Conservation (phyloP, 202 grass and related monocot species). For the Carex arenaria region DNA sequence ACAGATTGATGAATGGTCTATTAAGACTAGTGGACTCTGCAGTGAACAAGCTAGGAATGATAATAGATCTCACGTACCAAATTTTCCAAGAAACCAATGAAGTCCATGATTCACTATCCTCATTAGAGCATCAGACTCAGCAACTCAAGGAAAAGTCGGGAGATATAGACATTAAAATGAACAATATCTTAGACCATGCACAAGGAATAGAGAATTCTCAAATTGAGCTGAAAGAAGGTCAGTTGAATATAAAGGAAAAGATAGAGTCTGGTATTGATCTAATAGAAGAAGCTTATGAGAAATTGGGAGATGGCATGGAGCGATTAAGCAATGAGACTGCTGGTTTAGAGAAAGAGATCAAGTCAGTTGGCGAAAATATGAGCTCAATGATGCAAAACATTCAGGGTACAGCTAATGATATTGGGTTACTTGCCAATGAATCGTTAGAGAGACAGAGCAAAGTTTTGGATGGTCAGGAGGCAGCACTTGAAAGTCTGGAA, state of each 20-base stretch:
- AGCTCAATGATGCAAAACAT: constrained; percentile 59
- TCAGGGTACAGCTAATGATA: constrained; percentile 57
- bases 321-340: constrained; percentile 45
- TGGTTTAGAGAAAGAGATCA: constrained; percentile 53
- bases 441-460: constrained; percentile 73
- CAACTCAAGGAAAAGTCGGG: constrained; percentile 30
- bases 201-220: constrained; percentile 48
- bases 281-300: constrained; percentile 51
- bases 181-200: constrained; percentile 41
- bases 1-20: constrained; percentile 71
- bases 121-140: constrained; percentile 38
- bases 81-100: constrained; percentile 47
- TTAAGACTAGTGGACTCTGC: constrained; percentile 50
- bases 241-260: constrained; percentile 50
- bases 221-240: constrained; percentile 39
- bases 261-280: constrained; percentile 44
- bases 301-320: constrained; percentile 50
- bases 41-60: constrained; percentile 61
- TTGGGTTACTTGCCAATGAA: constrained; percentile 29
- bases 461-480: constrained; percentile 48
- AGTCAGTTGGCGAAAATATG: constrained; percentile 39
- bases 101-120: constrained; percentile 42
- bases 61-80: constrained; percentile 47
- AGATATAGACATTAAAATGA: constrained; percentile 38
- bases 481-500: constrained; percentile 56